These are phyloP conservation scores for Starmerella powellii DNA, from an alignment of 805 yeast species.

Conservation along the genomic window DNA sequence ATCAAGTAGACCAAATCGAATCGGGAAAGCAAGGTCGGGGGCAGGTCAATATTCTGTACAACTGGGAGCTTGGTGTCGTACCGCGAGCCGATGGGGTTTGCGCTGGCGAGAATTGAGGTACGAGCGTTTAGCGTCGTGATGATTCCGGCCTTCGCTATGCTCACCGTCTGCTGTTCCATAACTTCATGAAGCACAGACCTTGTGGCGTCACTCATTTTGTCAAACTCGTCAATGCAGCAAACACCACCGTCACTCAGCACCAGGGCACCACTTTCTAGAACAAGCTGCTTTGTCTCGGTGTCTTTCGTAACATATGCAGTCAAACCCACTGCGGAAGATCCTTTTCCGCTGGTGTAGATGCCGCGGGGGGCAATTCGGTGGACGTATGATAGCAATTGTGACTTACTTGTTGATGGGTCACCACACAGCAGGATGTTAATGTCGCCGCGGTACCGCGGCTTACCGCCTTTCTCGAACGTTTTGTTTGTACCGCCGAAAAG, in stretches of 20 bases:
- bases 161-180: conserved; percentile 98
- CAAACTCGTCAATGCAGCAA: conserved; percentile 97
- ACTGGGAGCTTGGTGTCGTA: conserved; percentile 93
- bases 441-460: conserved; percentile 80
- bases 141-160: conserved; percentile 97
- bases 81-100: conserved; percentile 91
- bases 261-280: conserved; percentile 89
- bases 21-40: conserved; percentile 90
- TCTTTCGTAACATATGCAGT: conserved; percentile 96
- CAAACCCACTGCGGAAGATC: conserved; percentile 97
- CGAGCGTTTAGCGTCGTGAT: conserved; percentile 94
- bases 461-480: conserved; percentile 74
- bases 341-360: conserved; percentile 95
- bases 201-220: conserved; percentile 90
- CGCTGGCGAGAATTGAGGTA: conserved; percentile 90
- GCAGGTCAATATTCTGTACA: conserved; percentile 86
- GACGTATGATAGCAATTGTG: conserved; percentile 86
- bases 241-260: conserved; percentile 96
- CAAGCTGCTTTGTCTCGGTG: conserved; percentile 83
- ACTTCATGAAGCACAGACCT: conserved; percentile 95
- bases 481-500: conserved; percentile 94
- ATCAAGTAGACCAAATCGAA: conserved; percentile 89
- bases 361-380: conserved; percentile 98
- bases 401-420: conserved; percentile 95
- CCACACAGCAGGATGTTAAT: conserved; percentile 86